These are phyloP conservation scores for Saturnispora dispora DNA, from an alignment of 805 yeast genomes.

Conservation along the genomic window DNA sequence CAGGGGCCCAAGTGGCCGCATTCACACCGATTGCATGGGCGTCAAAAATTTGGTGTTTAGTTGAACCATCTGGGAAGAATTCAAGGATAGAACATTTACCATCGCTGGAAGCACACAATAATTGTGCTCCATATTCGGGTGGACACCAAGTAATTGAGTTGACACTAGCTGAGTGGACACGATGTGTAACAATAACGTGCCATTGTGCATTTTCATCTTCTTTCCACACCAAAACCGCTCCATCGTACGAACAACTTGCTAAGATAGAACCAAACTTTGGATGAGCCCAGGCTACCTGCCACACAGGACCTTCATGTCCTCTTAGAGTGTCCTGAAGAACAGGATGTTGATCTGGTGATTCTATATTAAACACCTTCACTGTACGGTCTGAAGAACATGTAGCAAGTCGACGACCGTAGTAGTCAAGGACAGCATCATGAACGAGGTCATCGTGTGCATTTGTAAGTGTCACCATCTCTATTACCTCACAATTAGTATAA, in stretches of 20 bases:
- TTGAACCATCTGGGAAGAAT: slow-evolving; percentile 81
- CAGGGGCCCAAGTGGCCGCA: slow-evolving; percentile 92
- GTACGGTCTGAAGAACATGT: slow-evolving; percentile 95
- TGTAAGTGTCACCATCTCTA: slow-evolving; percentile 60
- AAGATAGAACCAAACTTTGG: slow-evolving; percentile 93
- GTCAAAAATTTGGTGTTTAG: slow-evolving; percentile 49
- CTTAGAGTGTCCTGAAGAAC: slow-evolving; percentile 72
- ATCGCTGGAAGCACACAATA: slow-evolving; percentile 86
- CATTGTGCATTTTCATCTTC: slow-evolving; percentile 76
- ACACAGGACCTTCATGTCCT: slow-evolving; percentile 97
- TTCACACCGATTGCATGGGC: slow-evolving; percentile 95
- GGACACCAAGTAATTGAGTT: slow-evolving; percentile 97
- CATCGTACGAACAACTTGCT: slow-evolving; percentile 94
- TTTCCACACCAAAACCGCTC: slow-evolving; percentile 89
- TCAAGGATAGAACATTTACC: slow-evolving; percentile 88
- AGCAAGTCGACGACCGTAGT: slow-evolving; percentile 92
- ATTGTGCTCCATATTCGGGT: slow-evolving; percentile 88
- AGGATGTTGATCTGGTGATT: slow-evolving; percentile 61
- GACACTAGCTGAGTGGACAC: slow-evolving; percentile 87
- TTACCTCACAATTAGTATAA: slow-evolving; percentile 1
- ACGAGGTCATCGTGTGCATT: slow-evolving; percentile 89
- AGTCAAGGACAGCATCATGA: slow-evolving; percentile 95
- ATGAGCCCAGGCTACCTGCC: slow-evolving; percentile 99
- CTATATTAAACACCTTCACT: slow-evolving; percentile 88
- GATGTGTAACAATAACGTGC: slow-evolving; percentile 80